Base-by-base conservation (phyloP, 208 protist genomes). In the Trypanosoma conorhini region DNA sequence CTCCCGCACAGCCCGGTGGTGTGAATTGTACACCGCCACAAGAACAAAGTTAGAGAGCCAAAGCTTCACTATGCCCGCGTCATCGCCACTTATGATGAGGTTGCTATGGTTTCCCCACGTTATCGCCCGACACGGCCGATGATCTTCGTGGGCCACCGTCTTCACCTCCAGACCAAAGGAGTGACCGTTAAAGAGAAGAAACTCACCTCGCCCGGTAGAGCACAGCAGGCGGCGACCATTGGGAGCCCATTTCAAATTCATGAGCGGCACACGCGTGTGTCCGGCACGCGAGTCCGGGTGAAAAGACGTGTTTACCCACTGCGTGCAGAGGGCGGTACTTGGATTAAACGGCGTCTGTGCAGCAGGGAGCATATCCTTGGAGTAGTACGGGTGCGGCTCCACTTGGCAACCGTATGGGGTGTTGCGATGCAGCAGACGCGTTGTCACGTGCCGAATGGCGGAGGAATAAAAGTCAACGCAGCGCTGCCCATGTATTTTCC, bases 271-370 rank as follows among this genome's bases (percentile, higher is more conserved):
- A 54, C 88, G 86, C 12, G 69, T 74, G 22, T 80, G 73, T 10
- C 76, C 77, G n/a, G 69, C 68, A 33, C 89, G 88, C 51, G 80
- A 77, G 50, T 96, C 91, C 15, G 91, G 91, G 64, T 94, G 88
- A 70, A 85, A 92, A 13, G 87, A 93, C n/a, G 91, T 94, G 83
- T 84, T 92, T 50, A 87, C 88, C 88, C 91, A 96, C 81, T 96
- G 91, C 68, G 91, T 96, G 72, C 88, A 94, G 22, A 96, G 77
- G 1, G 87, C 91, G 2, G 91, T 92, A 74, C 85, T 90, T n/a
- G 88, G 81, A 62, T 94, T 94, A 74, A 87, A 93, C 66, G 69
- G 70, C 13, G 91, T 96, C 24, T 83, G 77, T 28, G 76, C 68
- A 12, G 83, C 83, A 31, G 88, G 78, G 10, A 94, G 76, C 52